phyloP scores from a whole-genome alignment of 345 rosid genomes.

The Zanthoxylum bungeanum region DNA sequence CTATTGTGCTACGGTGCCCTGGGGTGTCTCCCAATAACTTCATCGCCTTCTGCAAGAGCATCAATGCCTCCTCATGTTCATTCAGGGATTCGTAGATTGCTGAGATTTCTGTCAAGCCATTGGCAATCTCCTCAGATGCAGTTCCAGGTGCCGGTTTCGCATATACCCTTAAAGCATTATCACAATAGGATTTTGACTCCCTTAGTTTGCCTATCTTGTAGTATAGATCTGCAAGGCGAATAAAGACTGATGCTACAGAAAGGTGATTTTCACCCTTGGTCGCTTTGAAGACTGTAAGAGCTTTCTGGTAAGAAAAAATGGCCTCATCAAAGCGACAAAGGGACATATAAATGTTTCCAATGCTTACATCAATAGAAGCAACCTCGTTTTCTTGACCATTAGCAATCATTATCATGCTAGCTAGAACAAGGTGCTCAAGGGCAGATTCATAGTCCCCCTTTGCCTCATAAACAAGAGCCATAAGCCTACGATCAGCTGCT shows the following conservation, averaged over 20 bases:
- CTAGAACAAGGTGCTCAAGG: constrained; percentile 49
- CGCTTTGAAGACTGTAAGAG: constrained; percentile 53
- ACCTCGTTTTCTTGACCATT: constrained; percentile 52
- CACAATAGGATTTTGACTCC: constrained; percentile 51
- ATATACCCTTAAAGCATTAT: constrained; percentile 54
- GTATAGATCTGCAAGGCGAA: constrained; percentile 50
- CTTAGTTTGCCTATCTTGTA: constrained; percentile 48
- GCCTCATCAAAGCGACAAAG: constrained; percentile 54
- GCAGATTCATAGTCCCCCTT: constrained; percentile 49
- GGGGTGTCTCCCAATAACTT: constrained; percentile 45
- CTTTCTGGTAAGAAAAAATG: constrained; percentile 52
- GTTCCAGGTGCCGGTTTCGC: constrained; percentile 48
- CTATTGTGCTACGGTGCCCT: constrained; percentile 47
- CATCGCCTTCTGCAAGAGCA: constrained; percentile 45
- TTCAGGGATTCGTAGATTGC: constrained; percentile 44
- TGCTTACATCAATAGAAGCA: constrained; percentile 50
- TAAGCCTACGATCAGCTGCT: constrained; percentile 51
- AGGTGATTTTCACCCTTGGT: constrained; percentile 49
- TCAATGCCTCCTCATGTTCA: constrained; percentile 52
- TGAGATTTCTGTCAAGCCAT: constrained; percentile 47
- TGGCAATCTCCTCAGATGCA: constrained; percentile 41
- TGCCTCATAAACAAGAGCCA: constrained; percentile 50
- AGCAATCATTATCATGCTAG: constrained; percentile 61
- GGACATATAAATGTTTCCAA: constrained; percentile 46
- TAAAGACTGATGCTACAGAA: constrained; percentile 44